Evolutionary conservation across 106 monocot species (phyloP), one percentile per base, ranked within the genome.

Genomic region (Agapanthus africanus): DNA sequence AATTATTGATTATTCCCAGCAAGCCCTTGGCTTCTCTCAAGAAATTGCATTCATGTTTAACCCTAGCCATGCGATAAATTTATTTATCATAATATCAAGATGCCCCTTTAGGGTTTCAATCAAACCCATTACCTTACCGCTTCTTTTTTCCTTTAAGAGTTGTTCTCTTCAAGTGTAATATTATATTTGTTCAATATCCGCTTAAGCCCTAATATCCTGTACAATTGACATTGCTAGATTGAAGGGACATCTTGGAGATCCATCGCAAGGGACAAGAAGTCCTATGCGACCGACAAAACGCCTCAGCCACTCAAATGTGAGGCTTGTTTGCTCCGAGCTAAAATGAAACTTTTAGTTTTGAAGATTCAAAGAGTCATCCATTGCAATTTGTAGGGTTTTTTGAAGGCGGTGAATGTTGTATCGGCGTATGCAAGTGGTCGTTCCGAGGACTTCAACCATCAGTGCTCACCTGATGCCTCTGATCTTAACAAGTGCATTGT

Each of bases 181-280:
- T 34, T 62, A 37, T 35, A 1, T 36, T 62, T 19, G 23, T 64
- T 64, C 0, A 2, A 38, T 40, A 40, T 66, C 9, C 27, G 26
- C 25, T 23, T 11, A 22, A 40, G 21, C 22, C 1, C 0, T 66
- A n/a, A 66, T 1, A 26, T 66, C 30, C 14, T 7, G 14, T 7
- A 22, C 15, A 3, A 31, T 39, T 41, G 26, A 27, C 23, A 27
- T 16, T 36, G 11, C 30, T 76, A 97, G 95, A 85, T 74, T 86
- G 31, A 92, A 92, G 71, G 82, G 79, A 49, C 87, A 90, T 62
- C 72, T 80, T 38, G 82, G 76, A 23, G 95, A 91, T 74, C 61
- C 88, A 32, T 62, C 69, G 7, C 88, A 92, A 56, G 91, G 77
- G 32, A 15, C 74, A 31, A 79, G 72, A 35, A 91, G 86, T 47